These are phyloP conservation scores for Cyberlindnera mycetangii DNA, from an alignment of 805 yeast species.

Conservation along the genomic window DNA sequence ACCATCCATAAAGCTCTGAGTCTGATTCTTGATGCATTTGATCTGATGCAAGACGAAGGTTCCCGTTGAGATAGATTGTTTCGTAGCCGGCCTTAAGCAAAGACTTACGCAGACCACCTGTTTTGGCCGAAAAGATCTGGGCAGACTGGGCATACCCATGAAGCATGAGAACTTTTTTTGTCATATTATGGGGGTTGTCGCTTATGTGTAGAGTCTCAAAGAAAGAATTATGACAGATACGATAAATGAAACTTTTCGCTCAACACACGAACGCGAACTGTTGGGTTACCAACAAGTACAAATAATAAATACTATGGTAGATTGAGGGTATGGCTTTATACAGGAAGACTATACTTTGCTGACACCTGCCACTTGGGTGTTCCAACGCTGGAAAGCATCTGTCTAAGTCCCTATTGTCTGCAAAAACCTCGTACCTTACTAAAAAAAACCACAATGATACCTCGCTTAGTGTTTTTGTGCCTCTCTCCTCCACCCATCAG, in stretches of 20 bases:
- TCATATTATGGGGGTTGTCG: constrained; percentile 9
- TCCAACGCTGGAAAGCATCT: too few relatives aligned
- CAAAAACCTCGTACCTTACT: too few relatives aligned
- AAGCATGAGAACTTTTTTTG: constrained; percentile 63
- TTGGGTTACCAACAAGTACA: not conserved
- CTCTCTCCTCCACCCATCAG: too few relatives aligned
- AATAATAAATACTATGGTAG: not conserved
- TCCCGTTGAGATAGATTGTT: constrained; percentile 72
- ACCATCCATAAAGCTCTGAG: constrained; percentile 60
- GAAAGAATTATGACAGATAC: not conserved
- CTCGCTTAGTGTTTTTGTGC: too few relatives aligned
- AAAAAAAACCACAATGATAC: too few relatives aligned
- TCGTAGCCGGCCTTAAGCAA: constrained; percentile 60
- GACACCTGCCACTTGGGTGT: too few relatives aligned
- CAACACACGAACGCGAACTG: not conserved
- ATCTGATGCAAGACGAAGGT: constrained; percentile 56
- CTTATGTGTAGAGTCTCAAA: not conserved
- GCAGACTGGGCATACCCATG: constrained; percentile 92
- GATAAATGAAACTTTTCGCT: not conserved
- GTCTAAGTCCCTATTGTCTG: too few relatives aligned
- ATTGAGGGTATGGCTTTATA: not conserved
- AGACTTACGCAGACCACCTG: constrained; percentile 81
- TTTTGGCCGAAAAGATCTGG: constrained; percentile 71
- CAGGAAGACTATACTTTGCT: too few relatives aligned
- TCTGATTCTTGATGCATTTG: constrained; percentile 57